A percentile compares a stretch with the other conserved stretches of the same genome.
Conservation (phyloP, 805 yeast genomes). For the Peterozyma xylosa region DNA sequence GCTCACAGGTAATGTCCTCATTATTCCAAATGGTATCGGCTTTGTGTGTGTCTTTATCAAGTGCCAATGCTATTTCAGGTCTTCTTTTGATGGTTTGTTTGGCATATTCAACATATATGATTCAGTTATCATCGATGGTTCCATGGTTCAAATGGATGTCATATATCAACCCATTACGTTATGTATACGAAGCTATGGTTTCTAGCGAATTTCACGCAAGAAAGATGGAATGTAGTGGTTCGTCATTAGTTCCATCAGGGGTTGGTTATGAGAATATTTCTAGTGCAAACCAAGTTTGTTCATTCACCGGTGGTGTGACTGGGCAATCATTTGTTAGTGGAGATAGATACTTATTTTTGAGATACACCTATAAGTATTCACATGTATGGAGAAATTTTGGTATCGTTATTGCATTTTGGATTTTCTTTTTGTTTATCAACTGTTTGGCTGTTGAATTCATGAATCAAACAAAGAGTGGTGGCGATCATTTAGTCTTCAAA, state of each 20-base stretch:
- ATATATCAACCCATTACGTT: conserved; percentile 39
- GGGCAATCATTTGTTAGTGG: conserved; percentile 53
- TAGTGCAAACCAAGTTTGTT: conserved; percentile 37
- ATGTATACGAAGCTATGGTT: conserved; percentile 47
- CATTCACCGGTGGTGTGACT: conserved; percentile 41
- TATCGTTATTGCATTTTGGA: conserved; percentile 36
- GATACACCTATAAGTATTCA: conserved; percentile 26
- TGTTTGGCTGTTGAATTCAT: conserved; percentile 20
- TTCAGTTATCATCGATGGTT: conserved; percentile 49
- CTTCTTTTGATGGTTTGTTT: conserved; percentile 38
- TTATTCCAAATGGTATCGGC: conserved; percentile 51
- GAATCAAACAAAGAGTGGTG: conserved; percentile 16
- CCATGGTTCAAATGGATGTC: conserved; percentile 59
- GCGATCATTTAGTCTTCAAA: conserved; percentile 30
- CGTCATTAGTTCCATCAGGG: conserved; percentile 44
- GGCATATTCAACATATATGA: conserved; percentile 56
- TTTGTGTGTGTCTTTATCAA: conserved; percentile 34
- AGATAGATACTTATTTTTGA: conserved; percentile 25
- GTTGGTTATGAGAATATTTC: conserved; percentile 39
- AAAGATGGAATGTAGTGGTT: conserved; percentile 39
- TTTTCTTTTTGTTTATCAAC: conserved; percentile 20
- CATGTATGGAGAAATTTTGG: conserved; percentile 44
- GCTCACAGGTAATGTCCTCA: conserved; percentile 39
- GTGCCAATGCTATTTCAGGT: conserved; percentile 57
- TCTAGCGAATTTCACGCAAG: conserved; percentile 50